Evolutionary conservation across 768 basidiomycete genomes (phyloP).

Genomic region (Lactarius akahatsu): DNA sequence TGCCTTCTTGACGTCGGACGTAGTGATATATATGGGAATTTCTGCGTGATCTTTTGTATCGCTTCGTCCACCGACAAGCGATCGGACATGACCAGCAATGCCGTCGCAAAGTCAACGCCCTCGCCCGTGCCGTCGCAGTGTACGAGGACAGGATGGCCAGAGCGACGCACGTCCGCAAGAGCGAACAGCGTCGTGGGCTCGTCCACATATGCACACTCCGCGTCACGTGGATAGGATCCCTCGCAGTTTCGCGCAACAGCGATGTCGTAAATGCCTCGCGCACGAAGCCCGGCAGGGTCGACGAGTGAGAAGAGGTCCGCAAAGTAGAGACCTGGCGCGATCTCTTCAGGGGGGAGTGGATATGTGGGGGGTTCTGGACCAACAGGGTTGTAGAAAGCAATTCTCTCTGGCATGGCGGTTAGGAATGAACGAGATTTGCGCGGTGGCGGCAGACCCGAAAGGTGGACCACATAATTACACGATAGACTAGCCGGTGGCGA

Average conservation of each 20-base stretch:
- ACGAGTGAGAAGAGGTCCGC: conserved; percentile 26
- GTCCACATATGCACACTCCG: conserved; percentile 23
- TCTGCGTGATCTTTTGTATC: conserved; percentile 1
- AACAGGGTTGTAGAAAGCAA: conserved; percentile 13
- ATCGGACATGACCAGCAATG: conserved; percentile 22
- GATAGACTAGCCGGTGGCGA: neutral
- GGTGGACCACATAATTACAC: neutral
- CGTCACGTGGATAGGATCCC: conserved; percentile 20
- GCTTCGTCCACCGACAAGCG: conserved; percentile 21
- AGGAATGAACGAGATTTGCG: neutral
- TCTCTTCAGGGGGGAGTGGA: conserved; percentile 18
- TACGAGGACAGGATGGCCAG: conserved; percentile 20
- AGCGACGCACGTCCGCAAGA: conserved; percentile 23
- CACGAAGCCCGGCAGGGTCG: conserved; percentile 13
- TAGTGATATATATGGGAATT: conserved; percentile 19
- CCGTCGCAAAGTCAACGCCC: conserved; percentile 22
- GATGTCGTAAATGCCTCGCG: conserved; percentile 19
- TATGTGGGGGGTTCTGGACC: conserved; percentile 22
- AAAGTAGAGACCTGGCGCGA: conserved; percentile 20
- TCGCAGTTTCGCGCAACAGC: conserved; percentile 19
- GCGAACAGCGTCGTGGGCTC: conserved; percentile 24
- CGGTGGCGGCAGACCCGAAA: neutral
- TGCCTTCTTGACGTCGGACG: conserved; percentile 17
- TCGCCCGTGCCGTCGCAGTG: conserved; percentile 25
- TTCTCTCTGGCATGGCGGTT: conserved; percentile 13